A percentile compares a stretch with the other conserved stretches of the same genome.
Conservation (phyloP, 2,329 filamentous ascomycete species). For the Talaromyces sp. region DNA sequence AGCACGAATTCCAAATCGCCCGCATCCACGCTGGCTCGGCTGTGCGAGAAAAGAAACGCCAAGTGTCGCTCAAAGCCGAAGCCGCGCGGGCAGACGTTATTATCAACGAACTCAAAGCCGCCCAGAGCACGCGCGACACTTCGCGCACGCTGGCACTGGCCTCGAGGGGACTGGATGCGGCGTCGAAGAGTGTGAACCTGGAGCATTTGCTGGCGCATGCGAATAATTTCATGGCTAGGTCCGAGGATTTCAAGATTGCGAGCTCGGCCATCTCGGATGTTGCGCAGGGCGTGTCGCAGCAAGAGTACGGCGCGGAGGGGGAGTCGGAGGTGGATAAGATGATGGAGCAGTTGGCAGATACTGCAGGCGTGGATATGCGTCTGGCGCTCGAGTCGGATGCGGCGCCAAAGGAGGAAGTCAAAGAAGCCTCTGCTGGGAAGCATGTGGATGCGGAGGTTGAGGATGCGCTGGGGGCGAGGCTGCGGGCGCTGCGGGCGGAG, state of each 20-base stretch:
- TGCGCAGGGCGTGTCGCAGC: conserved; percentile 37
- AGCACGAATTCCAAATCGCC: conserved; percentile 46
- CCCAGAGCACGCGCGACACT: conserved; percentile 44
- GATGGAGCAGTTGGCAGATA: conserved; percentile 42
- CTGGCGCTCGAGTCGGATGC: conserved; percentile 34
- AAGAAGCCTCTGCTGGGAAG: conserved; percentile 22
- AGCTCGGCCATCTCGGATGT: conserved; percentile 39
- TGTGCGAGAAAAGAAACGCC: conserved; percentile 43
- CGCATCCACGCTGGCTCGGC: conserved; percentile 45
- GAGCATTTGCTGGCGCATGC: conserved; percentile 40
- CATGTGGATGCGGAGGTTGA: conserved; percentile 35
- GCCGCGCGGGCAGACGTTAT: conserved; percentile 46
- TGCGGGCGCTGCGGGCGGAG: conserved; percentile 37
- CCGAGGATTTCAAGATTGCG: conserved; percentile 42
- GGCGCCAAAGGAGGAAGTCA: conserved; percentile 38
- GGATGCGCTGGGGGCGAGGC: conserved; percentile 37
- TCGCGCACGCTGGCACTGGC: conserved; percentile 42
- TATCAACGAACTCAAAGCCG: conserved; percentile 46
- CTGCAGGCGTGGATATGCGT: conserved; percentile 40
- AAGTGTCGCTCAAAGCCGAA: conserved; percentile 42
- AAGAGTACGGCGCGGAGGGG: conserved; percentile 42
- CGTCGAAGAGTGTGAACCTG: conserved; percentile 42
- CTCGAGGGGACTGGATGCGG: conserved; percentile 41
- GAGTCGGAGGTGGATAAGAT: conserved; percentile 38
- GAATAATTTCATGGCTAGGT: conserved; percentile 38